A percentile compares a stretch with the other conserved stretches of the same genome.
Conservation (phyloP, 208 protist species). For the Giardia duodenalis region DNA sequence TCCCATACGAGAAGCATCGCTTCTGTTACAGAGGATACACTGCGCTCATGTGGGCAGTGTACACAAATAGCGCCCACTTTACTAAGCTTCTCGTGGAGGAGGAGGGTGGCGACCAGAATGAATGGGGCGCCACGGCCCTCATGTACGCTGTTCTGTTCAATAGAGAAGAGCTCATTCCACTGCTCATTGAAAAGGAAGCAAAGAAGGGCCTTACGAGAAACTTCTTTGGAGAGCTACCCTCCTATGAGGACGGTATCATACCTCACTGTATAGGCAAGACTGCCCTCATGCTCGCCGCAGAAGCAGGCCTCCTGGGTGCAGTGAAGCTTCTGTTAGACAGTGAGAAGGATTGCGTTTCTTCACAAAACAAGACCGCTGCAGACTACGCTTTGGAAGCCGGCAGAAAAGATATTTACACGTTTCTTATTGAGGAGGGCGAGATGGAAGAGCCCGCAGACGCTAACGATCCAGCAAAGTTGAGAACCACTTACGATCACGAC, state of each 20-base stretch:
- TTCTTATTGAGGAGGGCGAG: background rate
- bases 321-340: background rate
- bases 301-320: background rate
- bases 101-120: background rate
- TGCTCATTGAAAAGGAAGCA: background rate
- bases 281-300: background rate
- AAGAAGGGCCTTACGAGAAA: background rate
- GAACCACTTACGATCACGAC: background rate
- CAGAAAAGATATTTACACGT: background rate
- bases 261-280: background rate
- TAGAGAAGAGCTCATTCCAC: background rate
- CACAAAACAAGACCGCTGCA: background rate
- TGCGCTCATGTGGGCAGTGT: background rate
- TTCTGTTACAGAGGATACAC: background rate
- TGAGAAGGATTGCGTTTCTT: background rate
- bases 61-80: background rate
- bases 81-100: background rate
- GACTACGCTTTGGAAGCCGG: background rate
- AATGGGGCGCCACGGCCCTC: background rate
- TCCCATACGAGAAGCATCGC: background rate
- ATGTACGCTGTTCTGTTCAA: background rate
- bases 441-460: background rate
- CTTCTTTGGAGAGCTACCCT: background rate
- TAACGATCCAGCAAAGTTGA: background rate
- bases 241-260: background rate